A percentile compares a stretch with the other conserved stretches of the same genome.
phyloP scores from a whole-genome alignment of 1,284 basidiomycete species.

The Cryptococcus maquisensis region DNA sequence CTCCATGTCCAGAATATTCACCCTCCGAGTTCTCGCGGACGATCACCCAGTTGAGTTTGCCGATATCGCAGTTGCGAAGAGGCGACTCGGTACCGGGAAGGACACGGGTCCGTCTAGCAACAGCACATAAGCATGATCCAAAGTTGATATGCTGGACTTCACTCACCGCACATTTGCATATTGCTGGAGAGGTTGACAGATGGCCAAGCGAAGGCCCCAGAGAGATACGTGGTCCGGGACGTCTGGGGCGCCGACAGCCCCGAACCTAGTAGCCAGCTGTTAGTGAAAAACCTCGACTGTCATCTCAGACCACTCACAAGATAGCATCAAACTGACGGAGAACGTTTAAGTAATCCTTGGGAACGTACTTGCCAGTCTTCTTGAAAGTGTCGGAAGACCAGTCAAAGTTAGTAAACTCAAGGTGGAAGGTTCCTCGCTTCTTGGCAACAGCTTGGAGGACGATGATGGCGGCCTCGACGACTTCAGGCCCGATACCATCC shows the following conservation, averaged over 20 bases:
- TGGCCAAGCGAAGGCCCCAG: conserved; percentile 55
- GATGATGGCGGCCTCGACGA: conserved; percentile 48
- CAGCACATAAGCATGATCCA: neutral
- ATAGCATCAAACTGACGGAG: conserved; percentile 48
- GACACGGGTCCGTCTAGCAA: conserved; percentile 50
- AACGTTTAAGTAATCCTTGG: conserved; percentile 46
- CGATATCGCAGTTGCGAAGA: conserved; percentile 42
- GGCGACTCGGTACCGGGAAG: conserved; percentile 55
- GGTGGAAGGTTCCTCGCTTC: conserved; percentile 35
- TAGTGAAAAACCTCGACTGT: neutral
- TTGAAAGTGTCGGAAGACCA: conserved; percentile 42
- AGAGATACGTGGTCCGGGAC: conserved; percentile 58
- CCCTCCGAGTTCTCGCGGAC: conserved; percentile 58
- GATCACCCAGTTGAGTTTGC: conserved; percentile 55
- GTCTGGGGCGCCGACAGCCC: conserved; percentile 48
- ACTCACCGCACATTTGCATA: conserved; percentile 55
- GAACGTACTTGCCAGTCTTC: conserved; percentile 47
- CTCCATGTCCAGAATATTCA: conserved; percentile 58
- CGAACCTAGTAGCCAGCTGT: conserved; percentile 23
- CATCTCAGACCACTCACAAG: conserved; percentile 26
- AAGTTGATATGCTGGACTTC: too few species aligned
- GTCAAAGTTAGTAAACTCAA: conserved; percentile 49
- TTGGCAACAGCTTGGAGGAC: conserved; percentile 42
- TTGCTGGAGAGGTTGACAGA: conserved; percentile 54
- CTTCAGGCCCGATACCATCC: conserved; percentile 57